Percentiles rank a stretch among this genome's conserved stretches.
Evolutionary conservation across 208 protist species (phyloP).

Genomic region (Leishmania turanica): DNA sequence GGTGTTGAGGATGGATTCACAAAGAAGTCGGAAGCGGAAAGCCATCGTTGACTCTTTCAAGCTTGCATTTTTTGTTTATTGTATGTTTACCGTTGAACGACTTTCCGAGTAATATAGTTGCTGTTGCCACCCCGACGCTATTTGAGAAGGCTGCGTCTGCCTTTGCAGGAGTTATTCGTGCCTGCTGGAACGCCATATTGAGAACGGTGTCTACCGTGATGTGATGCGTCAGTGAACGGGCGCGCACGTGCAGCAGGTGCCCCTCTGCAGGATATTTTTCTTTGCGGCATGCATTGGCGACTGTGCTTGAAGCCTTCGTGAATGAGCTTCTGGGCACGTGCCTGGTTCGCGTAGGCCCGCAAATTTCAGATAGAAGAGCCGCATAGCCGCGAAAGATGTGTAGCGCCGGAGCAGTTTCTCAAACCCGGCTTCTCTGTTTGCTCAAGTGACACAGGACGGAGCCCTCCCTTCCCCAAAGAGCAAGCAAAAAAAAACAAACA

Average conservation of each 20-base stretch:
- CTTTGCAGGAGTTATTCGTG: not conserved
- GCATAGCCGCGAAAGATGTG: not conserved
- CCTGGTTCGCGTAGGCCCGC: not conserved
- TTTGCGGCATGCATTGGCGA: not conserved
- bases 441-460: not conserved
- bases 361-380: not conserved
- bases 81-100: not conserved
- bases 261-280: not conserved
- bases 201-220: not conserved
- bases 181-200: not conserved
- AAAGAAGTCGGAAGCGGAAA: not conserved
- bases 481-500: not conserved
- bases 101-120: not conserved
- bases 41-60: not conserved
- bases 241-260: not conserved
- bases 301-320: not conserved
- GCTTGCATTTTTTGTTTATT: not conserved
- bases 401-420: not conserved
- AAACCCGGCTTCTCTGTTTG: not conserved
- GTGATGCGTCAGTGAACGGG: not conserved
- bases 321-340: not conserved
- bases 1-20: not conserved
- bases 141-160: not conserved
- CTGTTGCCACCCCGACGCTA: not conserved
- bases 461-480: no score